Conservation (phyloP, 805 yeast genomes). For the Hyphopichia homilentoma region DNA sequence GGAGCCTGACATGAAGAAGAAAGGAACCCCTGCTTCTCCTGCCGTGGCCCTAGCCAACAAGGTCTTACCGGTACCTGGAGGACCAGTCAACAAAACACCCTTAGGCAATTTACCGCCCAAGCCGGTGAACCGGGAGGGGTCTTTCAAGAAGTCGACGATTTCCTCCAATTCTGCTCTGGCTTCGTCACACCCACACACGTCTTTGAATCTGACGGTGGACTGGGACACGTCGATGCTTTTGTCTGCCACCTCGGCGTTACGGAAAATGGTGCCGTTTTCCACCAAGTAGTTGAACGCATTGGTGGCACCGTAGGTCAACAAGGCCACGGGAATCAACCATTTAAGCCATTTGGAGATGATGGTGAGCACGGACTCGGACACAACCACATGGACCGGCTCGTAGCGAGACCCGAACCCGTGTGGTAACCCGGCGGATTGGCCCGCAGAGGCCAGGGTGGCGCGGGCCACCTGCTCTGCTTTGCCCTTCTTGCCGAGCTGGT, state of each 20-base stretch:
- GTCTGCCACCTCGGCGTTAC: conserved; percentile 66
- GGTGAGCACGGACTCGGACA: conserved; percentile 78
- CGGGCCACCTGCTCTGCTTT: conserved; percentile 70
- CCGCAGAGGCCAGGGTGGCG: conserved; percentile 14
- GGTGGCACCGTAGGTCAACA: conserved; percentile 77
- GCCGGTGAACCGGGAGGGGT: conserved; percentile 93
- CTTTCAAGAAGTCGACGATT: conserved; percentile 94
- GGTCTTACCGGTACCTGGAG: conserved; percentile 99
- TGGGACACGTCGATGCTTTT: conserved; percentile 80
- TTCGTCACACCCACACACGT: conserved; percentile 97
- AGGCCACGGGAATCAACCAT: conserved; percentile 80
- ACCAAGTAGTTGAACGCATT: conserved; percentile 73
- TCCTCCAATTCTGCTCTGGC: conserved; percentile 97
- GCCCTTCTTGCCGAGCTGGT: conserved; percentile 68
- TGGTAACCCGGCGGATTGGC: conserved; percentile 12
- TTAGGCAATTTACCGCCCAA: conserved; percentile 97
- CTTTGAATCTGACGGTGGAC: conserved; percentile 83
- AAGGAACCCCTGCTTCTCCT: conserved; percentile 98
- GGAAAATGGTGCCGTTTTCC: conserved; percentile 80
- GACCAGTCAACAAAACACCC: conserved; percentile 95
- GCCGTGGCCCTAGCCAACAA: conserved; percentile 96
- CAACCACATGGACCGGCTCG: conserved; percentile 92
- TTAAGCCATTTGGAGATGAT: conserved; percentile 82
- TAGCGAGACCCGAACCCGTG: conserved; percentile 56
- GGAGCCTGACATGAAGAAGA: conserved; percentile 97